Conservation (phyloP, 192 early-diverging fungal species). For the Piromyces sp. region DNA sequence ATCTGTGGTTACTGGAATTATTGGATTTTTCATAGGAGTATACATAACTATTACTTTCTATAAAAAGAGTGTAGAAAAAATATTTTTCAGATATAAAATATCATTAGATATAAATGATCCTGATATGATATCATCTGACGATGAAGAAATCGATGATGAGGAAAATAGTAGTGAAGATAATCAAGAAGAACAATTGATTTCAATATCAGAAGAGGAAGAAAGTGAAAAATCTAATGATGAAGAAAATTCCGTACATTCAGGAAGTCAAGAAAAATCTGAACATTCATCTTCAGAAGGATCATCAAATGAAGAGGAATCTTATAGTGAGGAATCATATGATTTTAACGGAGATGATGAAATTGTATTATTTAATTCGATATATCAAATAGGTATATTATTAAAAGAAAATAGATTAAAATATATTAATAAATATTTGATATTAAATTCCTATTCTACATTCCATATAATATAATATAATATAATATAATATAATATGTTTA, state of each 20-base stretch:
- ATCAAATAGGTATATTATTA: neutral
- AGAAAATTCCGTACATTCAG: neutral
- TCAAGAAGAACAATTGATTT: neutral
- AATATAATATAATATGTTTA: too few species aligned
- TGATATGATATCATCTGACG: neutral
- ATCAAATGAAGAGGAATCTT: too few species aligned
- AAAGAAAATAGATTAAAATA: too few species aligned
- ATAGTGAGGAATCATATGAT: neutral
- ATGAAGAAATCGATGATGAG: neutral
- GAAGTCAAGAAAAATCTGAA: neutral
- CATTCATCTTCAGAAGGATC: too few species aligned
- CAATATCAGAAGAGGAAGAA: neutral
- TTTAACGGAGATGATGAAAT: neutral
- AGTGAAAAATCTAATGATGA: neutral
- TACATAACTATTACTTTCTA: neutral
- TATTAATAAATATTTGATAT: too few species aligned
- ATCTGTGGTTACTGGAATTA: neutral
- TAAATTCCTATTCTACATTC: neutral
- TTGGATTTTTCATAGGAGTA: neutral
- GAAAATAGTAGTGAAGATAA: neutral
- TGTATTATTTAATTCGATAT: neutral
- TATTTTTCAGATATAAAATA: neutral
- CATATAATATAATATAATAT: too few species aligned
- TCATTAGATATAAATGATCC: neutral
- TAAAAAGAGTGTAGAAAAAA: neutral